These are phyloP conservation scores for Dendrocalamus sinicus DNA, from an alignment of 176 grass and related monocot species.

Conservation along the genomic window DNA sequence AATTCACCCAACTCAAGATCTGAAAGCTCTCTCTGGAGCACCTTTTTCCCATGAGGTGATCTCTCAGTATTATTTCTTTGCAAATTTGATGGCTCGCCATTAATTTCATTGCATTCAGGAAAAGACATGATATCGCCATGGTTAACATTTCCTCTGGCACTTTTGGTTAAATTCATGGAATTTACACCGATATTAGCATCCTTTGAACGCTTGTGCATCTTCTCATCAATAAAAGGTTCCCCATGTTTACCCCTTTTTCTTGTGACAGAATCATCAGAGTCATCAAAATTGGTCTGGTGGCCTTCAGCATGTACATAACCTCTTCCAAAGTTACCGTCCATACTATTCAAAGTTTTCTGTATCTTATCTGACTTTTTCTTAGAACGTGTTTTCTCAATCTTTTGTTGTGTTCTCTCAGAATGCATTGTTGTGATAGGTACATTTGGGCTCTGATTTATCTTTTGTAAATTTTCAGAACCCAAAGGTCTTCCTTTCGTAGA, in stretches of 20 bases:
- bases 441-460: slow-evolving; percentile 56
- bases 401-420: slow-evolving; percentile 52
- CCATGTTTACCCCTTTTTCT: slow-evolving; percentile 50
- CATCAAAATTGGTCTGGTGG: slow-evolving; percentile 43
- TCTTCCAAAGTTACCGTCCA: slow-evolving; percentile 51
- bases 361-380: slow-evolving; percentile 59
- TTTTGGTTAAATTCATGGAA: slow-evolving; percentile 51
- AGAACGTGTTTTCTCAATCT: slow-evolving; percentile 51
- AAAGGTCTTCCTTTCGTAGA: slow-evolving; percentile 49
- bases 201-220: slow-evolving; percentile 55
- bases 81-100: slow-evolving; percentile 49
- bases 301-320: slow-evolving; percentile 47
- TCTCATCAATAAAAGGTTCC: slow-evolving; percentile 56
- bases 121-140: slow-evolving; percentile 40
- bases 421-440: slow-evolving; percentile 41
- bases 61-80: slow-evolving; percentile 60
- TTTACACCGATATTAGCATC: slow-evolving; percentile 50
- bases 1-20: slow-evolving; percentile 97
- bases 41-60: slow-evolving; percentile 54
- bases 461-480: slow-evolving; percentile 56
- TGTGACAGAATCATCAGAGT: slow-evolving; percentile 51
- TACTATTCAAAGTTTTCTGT: slow-evolving; percentile 53
- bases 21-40: slow-evolving; percentile 79
- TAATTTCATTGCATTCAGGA: slow-evolving; percentile 57
- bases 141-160: slow-evolving; percentile 40